A percentile compares a stretch with the other conserved stretches of the same genome.
Conservation (phyloP, 495 filamentous ascomycete genomes). For the Opeltia flavorubescens region DNA sequence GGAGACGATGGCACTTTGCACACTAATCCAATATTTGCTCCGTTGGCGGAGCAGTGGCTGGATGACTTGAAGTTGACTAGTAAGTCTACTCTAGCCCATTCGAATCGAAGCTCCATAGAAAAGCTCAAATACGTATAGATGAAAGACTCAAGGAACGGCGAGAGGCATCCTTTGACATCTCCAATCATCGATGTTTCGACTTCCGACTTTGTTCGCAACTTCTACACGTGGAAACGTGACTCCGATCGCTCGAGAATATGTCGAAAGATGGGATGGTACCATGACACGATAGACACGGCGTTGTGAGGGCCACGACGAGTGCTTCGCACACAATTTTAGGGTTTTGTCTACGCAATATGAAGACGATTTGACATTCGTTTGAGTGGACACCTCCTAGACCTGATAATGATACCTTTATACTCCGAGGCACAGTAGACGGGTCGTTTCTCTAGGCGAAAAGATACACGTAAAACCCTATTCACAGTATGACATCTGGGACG, state of each 20-base stretch:
- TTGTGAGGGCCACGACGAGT: no score
- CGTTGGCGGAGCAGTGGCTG: conserved; percentile 41
- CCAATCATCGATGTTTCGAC: conserved; percentile 53
- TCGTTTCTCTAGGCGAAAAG: no score
- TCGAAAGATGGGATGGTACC: no score
- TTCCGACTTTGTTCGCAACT: conserved; percentile 49
- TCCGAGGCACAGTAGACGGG: no score
- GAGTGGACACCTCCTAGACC: no score
- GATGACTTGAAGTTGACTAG: conserved; percentile 44
- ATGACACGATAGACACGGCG: no score
- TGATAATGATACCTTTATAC: no score
- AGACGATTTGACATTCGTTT: no score
- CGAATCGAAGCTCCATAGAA: not conserved
- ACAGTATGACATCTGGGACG: no score
- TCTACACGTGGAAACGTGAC: conserved; percentile 20
- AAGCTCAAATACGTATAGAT: conserved; percentile 13
- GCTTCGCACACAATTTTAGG: not conserved
- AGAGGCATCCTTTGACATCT: conserved; percentile 41
- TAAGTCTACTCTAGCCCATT: conserved; percentile 24
- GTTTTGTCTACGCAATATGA: no score
- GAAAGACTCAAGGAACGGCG: conserved; percentile 32
- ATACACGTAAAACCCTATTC: no score
- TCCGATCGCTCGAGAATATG: no score
- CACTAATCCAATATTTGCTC: conserved; percentile 37
- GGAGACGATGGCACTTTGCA: conserved; percentile 35